Conservation (phyloP, 768 basidiomycete species). For the Psilocybe cyanescens region DNA sequence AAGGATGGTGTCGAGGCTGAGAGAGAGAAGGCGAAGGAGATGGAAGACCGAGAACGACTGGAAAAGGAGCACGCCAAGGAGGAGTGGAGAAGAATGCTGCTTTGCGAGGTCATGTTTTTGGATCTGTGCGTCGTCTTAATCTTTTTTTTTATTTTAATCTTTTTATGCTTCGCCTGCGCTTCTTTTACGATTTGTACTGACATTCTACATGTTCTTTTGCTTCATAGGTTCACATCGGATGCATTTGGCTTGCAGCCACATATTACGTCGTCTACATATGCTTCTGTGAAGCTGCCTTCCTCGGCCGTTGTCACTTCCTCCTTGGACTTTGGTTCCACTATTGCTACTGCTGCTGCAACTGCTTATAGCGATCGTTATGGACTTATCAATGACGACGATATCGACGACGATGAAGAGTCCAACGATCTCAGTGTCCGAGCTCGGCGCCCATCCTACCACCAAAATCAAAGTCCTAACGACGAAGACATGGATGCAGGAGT, state of each 20-base stretch:
- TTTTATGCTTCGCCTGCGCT: not conserved
- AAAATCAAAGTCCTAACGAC: not conserved
- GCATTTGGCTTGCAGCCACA: constrained; percentile 65
- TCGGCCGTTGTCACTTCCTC: constrained; percentile 36
- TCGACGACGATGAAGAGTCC: not conserved
- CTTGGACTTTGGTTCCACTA: not conserved
- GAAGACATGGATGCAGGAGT: not conserved
- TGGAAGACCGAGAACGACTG: not conserved
- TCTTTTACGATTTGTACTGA: not conserved
- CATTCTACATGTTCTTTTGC: not conserved
- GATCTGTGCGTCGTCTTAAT: constrained; percentile 62
- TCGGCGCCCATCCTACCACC: not conserved
- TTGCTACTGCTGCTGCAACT: too few relatives aligned
- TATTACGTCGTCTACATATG: constrained; percentile 54
- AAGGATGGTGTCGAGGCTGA: not conserved
- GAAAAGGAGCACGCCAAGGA: constrained; percentile 17
- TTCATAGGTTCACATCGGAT: constrained; percentile 69
- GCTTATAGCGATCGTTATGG: not conserved
- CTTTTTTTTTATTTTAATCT: constrained; percentile 2
- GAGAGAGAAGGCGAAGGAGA: constrained; percentile 14
- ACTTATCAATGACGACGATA: not conserved
- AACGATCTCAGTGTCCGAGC: not conserved
- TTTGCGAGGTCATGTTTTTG: constrained; percentile 83
- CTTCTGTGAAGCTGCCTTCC: constrained; percentile 55
- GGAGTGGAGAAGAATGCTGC: constrained; percentile 47